These are phyloP conservation scores for Pseudogymnoascus sp. DNA, from an alignment of 2,329 filamentous ascomycete species.

Conservation along the genomic window DNA sequence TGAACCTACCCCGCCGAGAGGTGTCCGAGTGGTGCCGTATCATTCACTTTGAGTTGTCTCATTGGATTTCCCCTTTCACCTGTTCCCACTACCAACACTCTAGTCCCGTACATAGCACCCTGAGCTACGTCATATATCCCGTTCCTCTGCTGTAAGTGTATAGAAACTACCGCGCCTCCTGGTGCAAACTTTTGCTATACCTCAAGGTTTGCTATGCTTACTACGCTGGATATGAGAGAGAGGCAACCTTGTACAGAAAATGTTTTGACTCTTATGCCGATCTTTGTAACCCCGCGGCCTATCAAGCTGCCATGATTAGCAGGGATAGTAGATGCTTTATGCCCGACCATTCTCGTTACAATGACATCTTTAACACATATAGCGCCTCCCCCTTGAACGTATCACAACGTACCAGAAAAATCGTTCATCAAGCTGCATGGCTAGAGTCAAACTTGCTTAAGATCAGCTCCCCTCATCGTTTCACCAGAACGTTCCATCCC, in stretches of 20 bases:
- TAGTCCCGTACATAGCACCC: background rate
- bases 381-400: background rate
- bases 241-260: background rate
- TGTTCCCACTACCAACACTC: background rate
- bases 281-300: background rate
- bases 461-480: conserved; percentile 1
- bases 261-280: background rate
- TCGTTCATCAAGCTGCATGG: background rate
- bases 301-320: background rate
- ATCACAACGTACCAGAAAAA: background rate
- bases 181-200: background rate
- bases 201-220: background rate
- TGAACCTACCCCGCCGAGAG: background rate
- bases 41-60: background rate
- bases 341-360: background rate
- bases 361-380: background rate
- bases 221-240: background rate
- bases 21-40: background rate
- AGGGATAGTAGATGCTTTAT: background rate
- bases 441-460: background rate
- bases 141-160: no score
- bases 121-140: background rate
- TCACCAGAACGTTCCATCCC: conserved; percentile 1
- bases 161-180: background rate
- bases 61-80: background rate